Conservation (phyloP, 1,284 basidiomycete genomes). For the Phellopilus nigrolimitatus region DNA sequence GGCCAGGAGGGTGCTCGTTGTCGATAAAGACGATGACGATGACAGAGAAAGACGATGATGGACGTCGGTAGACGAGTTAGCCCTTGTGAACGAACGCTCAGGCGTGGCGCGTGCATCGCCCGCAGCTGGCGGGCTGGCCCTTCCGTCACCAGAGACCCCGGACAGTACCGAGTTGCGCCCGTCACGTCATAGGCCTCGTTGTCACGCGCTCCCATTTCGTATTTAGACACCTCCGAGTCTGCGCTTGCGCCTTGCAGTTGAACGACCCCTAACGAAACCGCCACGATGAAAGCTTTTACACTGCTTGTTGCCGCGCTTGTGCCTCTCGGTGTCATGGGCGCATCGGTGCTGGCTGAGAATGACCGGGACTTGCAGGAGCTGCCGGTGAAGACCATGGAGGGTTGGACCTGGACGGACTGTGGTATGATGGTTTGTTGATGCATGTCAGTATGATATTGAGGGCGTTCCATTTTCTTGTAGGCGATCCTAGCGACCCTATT, state of each 20-base stretch:
- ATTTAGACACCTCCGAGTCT: constrained; percentile 8
- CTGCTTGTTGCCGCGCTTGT: constrained; percentile 10
- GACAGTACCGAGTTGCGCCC: neutral
- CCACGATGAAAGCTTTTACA: constrained; percentile 8
- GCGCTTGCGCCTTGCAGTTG: neutral
- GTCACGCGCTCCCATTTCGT: neutral
- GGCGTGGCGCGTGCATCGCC: too few relatives aligned
- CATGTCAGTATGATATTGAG: neutral
- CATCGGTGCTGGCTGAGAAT: constrained; percentile 34
- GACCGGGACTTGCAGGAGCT: constrained; percentile 31
- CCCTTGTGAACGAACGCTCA: too few relatives aligned
- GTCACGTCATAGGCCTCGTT: neutral
- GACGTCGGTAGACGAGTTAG: too few relatives aligned
- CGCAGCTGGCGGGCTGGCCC: too few relatives aligned
- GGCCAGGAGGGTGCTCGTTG: too few relatives aligned
- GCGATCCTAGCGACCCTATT: constrained; percentile 42
- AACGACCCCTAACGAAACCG: neutral
- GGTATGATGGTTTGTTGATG: constrained; percentile 39
- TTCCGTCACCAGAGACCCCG: too few relatives aligned
- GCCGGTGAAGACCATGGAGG: constrained; percentile 34
- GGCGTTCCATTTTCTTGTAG: constrained; percentile 35
- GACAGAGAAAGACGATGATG: too few relatives aligned
- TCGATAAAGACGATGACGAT: too few relatives aligned
- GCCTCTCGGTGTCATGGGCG: constrained; percentile 12
- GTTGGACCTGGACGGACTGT: constrained; percentile 56